Evolutionary conservation across 2,329 filamentous ascomycete species (phyloP).

Genomic region (Aspergillus sp.): DNA sequence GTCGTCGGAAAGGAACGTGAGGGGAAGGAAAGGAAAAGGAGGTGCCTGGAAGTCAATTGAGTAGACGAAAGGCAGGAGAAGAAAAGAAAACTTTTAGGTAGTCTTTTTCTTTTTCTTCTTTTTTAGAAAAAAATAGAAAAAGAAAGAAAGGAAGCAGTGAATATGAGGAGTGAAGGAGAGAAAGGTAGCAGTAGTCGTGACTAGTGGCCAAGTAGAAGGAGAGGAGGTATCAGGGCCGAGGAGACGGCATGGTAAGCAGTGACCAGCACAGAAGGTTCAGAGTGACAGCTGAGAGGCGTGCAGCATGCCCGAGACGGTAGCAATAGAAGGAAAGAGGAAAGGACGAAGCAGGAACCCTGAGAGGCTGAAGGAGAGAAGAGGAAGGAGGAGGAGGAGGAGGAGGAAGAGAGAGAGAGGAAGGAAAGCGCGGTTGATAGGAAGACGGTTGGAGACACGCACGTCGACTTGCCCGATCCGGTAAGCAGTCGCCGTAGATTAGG

Average conservation of each 20-base stretch:
- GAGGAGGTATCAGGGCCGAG: background rate
- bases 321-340: no score
- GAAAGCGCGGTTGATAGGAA: no score
- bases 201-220: background rate
- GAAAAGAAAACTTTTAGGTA: background rate
- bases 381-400: background rate
- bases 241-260: background rate
- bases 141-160: background rate
- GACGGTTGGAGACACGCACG: background rate
- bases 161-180: background rate
- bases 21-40: background rate
- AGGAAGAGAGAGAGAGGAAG: background rate
- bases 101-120: background rate
- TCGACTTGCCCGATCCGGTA: background rate
- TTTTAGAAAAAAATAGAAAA: background rate
- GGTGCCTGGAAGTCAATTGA: background rate
- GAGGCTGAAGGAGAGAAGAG: background rate
- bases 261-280: background rate
- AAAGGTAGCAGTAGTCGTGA: background rate
- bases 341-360: no score
- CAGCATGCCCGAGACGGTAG: background rate
- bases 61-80: background rate
- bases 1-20: constrained; percentile 1
- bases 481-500: background rate
- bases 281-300: background rate